Evolutionary conservation across 192 early-diverging fungal genomes (phyloP).

Genomic region (Geranomyces variabilis): DNA sequence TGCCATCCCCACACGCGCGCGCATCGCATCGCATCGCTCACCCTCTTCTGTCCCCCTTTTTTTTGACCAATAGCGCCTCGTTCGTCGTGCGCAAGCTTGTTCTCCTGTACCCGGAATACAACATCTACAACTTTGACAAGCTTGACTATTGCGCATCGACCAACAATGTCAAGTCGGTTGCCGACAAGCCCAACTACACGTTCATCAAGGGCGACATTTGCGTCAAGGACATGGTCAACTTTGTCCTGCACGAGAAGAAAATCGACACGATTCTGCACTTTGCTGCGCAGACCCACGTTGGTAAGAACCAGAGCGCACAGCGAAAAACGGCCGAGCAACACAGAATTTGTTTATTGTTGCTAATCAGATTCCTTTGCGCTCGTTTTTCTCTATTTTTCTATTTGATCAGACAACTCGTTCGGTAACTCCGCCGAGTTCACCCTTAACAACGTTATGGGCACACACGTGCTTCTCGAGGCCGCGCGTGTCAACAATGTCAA

Average conservation of each 20-base stretch:
- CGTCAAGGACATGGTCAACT: constrained; percentile 63
- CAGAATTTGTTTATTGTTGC: neutral
- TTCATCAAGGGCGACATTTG: constrained; percentile 78
- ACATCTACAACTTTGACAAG: constrained; percentile 71
- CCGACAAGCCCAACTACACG: constrained; percentile 55
- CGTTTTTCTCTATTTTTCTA: neutral
- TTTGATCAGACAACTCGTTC: constrained; percentile 71
- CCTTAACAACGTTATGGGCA: constrained; percentile 77
- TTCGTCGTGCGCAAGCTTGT: constrained; percentile 67
- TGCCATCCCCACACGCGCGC: no score
- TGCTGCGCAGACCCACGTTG: constrained; percentile 82
- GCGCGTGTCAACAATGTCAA: constrained; percentile 55
- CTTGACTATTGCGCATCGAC: constrained; percentile 78
- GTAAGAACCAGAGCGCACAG: constrained; percentile 18
- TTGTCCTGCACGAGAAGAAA: constrained; percentile 64
- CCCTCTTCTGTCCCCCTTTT: neutral
- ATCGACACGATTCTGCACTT: constrained; percentile 78
- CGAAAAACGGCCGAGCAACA: no score
- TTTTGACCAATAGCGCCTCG: constrained; percentile 55
- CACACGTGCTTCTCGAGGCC: constrained; percentile 78
- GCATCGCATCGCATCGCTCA: constrained; percentile 1
- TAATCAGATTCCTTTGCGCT: neutral
- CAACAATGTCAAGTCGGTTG: constrained; percentile 55
- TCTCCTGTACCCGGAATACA: constrained; percentile 68
- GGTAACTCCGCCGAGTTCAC: constrained; percentile 81